Evolutionary conservation across 495 filamentous ascomycete species (phyloP), one percentile per base, ranked within the genome.

Genomic region (Friedmanniomyces endolithicus): DNA sequence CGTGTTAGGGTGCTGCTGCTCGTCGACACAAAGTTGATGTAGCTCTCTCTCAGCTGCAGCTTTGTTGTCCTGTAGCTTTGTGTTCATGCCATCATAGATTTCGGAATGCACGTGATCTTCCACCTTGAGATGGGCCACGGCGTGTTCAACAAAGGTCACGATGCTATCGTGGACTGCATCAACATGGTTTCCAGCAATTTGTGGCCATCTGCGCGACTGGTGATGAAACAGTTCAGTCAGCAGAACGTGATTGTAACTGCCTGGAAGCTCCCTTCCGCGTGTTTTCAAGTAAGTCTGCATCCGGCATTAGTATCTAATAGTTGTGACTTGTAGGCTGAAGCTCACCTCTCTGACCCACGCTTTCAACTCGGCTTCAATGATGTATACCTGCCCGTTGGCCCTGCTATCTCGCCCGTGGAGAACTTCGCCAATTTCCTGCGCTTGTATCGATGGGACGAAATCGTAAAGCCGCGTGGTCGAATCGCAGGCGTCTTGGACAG

Each of bases 231-330:
- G 27, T 9, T 58, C 75, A 6, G 61, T 58, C 1, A 79, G 64
- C 16, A 80, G 67, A 40, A 76, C 63, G 14, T 75, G 73, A 62
- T 75, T 78, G 58, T 74, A 78, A 14, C 67, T 72, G 16, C 76
- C 74, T 11, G 75, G 75, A 17, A 80, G 59, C 52, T 80, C 76
- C 27, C 72, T 59, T 9, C 72, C 72, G 22, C 41, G 31, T 72
- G 61, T 9, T 71, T 72, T 12, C 39, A 22, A 27, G 22, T 46
- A 14, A 48, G 11, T n/a, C 65, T 68, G 11, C 65, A 74, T 49
- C 6, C 6, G 37, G 6, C 37, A 14, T 14, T 41, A 14, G 37
- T 16, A 37, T 16, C 34, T 56, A 12, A 16, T 20, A 11, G 17
- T 20, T 20, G 22, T 24, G 33, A 33, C 3, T 17, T 2, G 14